A percentile compares a stretch with the other conserved stretches of the same genome.
Conservation (phyloP, 2,329 filamentous ascomycete genomes). For the Lachnellula occidentalis region DNA sequence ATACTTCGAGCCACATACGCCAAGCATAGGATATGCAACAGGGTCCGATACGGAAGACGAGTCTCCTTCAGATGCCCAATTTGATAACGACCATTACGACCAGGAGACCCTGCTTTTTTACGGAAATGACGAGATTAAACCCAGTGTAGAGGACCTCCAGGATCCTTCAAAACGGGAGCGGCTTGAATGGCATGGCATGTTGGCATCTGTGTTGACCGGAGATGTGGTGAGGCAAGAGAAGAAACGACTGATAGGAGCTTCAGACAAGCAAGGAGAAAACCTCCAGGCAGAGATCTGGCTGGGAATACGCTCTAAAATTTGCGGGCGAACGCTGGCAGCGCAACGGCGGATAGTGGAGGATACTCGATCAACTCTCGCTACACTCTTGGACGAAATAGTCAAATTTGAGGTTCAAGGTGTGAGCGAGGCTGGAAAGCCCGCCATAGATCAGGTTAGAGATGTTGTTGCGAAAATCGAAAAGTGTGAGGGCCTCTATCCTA, state of each 20-base stretch:
- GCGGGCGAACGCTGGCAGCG: slow-evolving; percentile 75
- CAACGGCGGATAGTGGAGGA: slow-evolving; percentile 89
- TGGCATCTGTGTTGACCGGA: slow-evolving; percentile 89
- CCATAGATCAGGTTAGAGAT: slow-evolving; percentile 83
- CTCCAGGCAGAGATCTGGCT: slow-evolving; percentile 81
- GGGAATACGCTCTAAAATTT: slow-evolving; percentile 76
- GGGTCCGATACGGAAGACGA: slow-evolving; percentile 89
- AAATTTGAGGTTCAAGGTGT: slow-evolving; percentile 92
- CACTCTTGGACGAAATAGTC: slow-evolving; percentile 79
- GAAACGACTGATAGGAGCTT: slow-evolving; percentile 81
- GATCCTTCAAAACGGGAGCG: slow-evolving; percentile 84
- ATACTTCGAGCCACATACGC: slow-evolving; percentile 58
- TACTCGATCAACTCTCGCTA: slow-evolving; percentile 65
- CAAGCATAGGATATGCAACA: slow-evolving; percentile 56
- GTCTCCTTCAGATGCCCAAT: slow-evolving; percentile 78
- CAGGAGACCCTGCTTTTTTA: slow-evolving; percentile 92
- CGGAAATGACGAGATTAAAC: slow-evolving; percentile 81
- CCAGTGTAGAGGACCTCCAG: slow-evolving; percentile 82
- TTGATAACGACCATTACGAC: slow-evolving; percentile 79
- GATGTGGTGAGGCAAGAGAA: slow-evolving; percentile 98
- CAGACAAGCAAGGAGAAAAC: slow-evolving; percentile 53
- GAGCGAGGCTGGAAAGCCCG: slow-evolving; percentile 78
- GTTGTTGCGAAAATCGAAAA: slow-evolving; percentile 87
- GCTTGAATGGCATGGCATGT: slow-evolving; percentile 96
- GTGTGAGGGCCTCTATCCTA: slow-evolving; percentile 80